Base-by-base conservation (phyloP, 2,329 filamentous ascomycete species). In the Aspergillus hortae region DNA sequence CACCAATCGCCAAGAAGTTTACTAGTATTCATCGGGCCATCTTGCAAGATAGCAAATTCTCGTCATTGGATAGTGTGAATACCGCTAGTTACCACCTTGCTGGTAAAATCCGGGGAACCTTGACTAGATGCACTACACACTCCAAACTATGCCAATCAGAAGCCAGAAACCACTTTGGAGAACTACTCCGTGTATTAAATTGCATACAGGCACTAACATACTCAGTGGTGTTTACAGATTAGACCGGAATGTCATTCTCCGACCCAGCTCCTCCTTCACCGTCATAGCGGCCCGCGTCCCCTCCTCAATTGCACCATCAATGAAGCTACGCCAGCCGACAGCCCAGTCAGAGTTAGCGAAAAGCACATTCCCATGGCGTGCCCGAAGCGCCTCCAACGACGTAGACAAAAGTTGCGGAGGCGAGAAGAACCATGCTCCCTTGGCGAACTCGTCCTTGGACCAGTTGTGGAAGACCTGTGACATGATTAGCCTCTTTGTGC, bases 271-370 rank as follows among this genome's bases (percentile, higher is more conserved):
- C 15, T 58, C 62, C 36, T 58, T 60, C 3, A 72, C 61, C 6
- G 61, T 61, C 50, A 61, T 57, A 9, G 69, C 71, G 10, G 66
- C 71, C 40, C 66, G 61, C 1, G 72, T 71, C 0, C 76, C 76
- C 32, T 76, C 74, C 46, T 78, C 74, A 40, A 79, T 78, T 0
- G 77, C 77, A 1, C 77, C 77, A 54, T 80, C 77, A 11, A 79
- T 77, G 36, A 79, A 79, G 19, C 76, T 74, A 0, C 77, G 65
- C 77, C 77, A 79, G 0, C 76, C 76, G 6, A 75, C 56, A 2
- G 76, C 77, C 76, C 77, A 79, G 44, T 80, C 77, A 0, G 75
- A 74, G 48, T 69, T 76, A 0, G 75, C 75, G 65, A 80, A 80
- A 4, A 76, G 55, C 4, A 78, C 59, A 33, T 76, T 75, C 0